Evolutionary conservation across 495 filamentous ascomycete genomes (phyloP).

Genomic region (Amniculicola lignicola): DNA sequence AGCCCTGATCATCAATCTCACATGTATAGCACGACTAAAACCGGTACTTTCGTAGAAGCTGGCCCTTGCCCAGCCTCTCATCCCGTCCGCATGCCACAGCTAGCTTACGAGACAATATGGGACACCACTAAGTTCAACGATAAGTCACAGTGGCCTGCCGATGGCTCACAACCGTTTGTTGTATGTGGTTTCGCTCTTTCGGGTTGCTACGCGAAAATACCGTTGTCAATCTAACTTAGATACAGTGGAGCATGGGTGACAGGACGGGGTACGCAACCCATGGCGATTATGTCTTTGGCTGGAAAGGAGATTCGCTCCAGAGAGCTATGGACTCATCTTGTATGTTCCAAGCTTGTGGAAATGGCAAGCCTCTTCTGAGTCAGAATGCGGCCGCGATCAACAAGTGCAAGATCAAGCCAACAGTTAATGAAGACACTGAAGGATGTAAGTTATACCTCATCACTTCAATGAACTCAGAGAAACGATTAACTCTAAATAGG

Average conservation of each 20-base stretch:
- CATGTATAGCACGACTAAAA: slow-evolving; percentile 9
- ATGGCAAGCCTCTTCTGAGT: not conserved
- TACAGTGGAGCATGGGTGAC: not conserved
- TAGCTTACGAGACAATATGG: slow-evolving; percentile 19
- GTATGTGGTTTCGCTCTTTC: slow-evolving; percentile 6
- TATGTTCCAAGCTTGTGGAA: slow-evolving; percentile 4
- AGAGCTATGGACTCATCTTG: slow-evolving; percentile 37
- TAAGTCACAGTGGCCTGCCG: slow-evolving; percentile 17
- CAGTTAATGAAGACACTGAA: not conserved
- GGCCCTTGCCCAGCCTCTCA: slow-evolving; percentile 24
- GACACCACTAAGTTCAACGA: slow-evolving; percentile 24
- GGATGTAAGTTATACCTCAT: slow-evolving; percentile 3
- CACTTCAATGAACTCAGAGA: not conserved
- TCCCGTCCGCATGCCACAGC: slow-evolving; percentile 19
- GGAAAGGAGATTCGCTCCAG: slow-evolving; percentile 43
- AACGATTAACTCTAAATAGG: not conserved
- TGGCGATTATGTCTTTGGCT: slow-evolving; percentile 24
- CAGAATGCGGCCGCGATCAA: not conserved
- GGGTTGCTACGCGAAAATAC: not conserved
- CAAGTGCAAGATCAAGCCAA: not conserved
- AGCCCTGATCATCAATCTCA: slow-evolving; percentile 46
- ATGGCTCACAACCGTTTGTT: slow-evolving; percentile 23
- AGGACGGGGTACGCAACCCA: slow-evolving; percentile 9
- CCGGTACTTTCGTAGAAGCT: slow-evolving; percentile 13
- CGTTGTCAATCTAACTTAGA: not conserved